Evolutionary conservation across 2,329 filamentous ascomycete genomes (phyloP), one percentile per base, ranked within the genome.

Genomic region (Fusarium ramigenum): DNA sequence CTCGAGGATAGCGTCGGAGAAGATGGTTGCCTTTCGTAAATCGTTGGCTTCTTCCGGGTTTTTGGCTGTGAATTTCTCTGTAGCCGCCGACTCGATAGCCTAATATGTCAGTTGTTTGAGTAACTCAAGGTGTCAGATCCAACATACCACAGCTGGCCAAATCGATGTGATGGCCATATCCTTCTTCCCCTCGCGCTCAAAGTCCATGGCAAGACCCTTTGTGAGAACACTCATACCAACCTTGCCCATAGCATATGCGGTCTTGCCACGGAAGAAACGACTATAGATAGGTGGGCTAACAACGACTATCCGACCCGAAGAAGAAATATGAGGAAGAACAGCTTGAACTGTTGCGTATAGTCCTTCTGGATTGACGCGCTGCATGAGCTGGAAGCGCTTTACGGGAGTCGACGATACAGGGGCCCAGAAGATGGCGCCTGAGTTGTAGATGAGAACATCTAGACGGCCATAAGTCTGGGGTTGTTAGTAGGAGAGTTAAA

Each of bases 241-340:
- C 79, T 96, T 96, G 4, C 91, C 90, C 82, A 90, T 86, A 5
- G 94, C 93, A 82, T 97, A 97, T 19, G 92, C 93, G 4, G 93
- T 93, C 87, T 97, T 97, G 16, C 94, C 94, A 28, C 93, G 84
- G 81, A 96, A 95, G 82, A 97, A 97, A 36, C 94, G 87, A 71
- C 90, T 93, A 82, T 97, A 97, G 64, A 97, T 95, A 4, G 94
- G 94, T 30, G 94, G 94, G 78, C 91, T 93, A 61, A 97, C 92
- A 61, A 96, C 92, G 50, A 97, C 84, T 69, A 97, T 89, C 32
- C 94, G 83, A 0, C 90, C 93, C 32, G 84, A 86, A 21, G 70
- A 82, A 77, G 83, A 68, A 67, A 96, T 91, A 67, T 91, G 85
- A 5, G 93, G 93, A 25, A 96, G 85, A 5, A 86, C 83, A 9